A percentile compares a stretch with the other conserved stretches of the same genome.
Evolutionary conservation across 805 yeast species (phyloP).

Genomic region (Starmerella scarabaei): DNA sequence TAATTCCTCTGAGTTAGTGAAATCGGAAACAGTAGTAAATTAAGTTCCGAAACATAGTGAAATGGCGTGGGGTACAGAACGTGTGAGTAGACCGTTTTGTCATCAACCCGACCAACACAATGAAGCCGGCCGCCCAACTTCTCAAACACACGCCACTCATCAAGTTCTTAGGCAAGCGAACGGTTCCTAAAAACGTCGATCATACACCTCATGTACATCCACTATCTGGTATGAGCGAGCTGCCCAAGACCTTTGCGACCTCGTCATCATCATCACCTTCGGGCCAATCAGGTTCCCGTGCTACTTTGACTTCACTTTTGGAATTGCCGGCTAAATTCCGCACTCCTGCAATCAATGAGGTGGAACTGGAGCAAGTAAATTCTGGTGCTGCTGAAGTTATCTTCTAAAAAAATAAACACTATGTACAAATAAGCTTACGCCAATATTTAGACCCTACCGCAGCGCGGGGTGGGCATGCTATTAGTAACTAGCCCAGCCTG

Average conservation of each 20-base stretch:
- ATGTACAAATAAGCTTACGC: too few species aligned
- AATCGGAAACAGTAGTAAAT: too few species aligned
- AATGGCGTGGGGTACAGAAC: too few species aligned
- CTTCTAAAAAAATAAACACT: constrained; percentile 29
- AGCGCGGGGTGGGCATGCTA: too few species aligned
- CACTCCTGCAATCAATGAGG: constrained; percentile 46
- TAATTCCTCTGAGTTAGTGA: too few species aligned
- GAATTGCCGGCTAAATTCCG: constrained; percentile 65
- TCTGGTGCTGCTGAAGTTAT: constrained; percentile 70
- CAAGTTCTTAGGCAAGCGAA: constrained; percentile 73
- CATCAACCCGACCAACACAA: background rate
- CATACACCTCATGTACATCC: constrained; percentile 34
- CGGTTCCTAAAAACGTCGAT: constrained; percentile 26
- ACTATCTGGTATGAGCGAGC: constrained; percentile 29
- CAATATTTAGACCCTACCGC: too few species aligned
- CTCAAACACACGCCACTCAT: constrained; percentile 38
- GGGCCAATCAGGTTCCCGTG: constrained; percentile 22
- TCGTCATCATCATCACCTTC: constrained; percentile 21
- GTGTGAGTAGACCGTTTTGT: background rate
- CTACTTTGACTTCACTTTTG: constrained; percentile 35
- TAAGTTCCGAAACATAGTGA: too few species aligned
- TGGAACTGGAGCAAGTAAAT: constrained; percentile 63
- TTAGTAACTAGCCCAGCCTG: too few species aligned
- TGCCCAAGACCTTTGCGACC: constrained; percentile 28
- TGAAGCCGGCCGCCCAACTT: constrained; percentile 7